Base-by-base conservation (phyloP, 75 land plant species). In the Selaginella moellendorffii region DNA sequence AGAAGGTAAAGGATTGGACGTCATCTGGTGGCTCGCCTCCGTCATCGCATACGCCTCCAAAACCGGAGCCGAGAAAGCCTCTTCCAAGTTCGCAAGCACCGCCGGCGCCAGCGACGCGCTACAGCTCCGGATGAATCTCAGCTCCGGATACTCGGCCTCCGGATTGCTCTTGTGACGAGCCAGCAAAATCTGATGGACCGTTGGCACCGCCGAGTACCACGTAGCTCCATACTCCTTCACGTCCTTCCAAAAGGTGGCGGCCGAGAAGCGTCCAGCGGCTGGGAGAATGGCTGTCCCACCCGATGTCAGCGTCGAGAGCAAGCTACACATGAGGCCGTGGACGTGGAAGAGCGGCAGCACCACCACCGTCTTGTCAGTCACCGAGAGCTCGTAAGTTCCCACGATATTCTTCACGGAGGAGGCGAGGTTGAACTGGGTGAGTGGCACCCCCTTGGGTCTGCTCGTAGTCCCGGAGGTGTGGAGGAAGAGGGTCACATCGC, bases 391-490 rank as follows among this genome's bases (percentile, higher is more conserved):
- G 61, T 93, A 93, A 1, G 83, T 84, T 5, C 78, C 71, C 24
- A 68, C 67, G 31, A 93, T 89, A 66, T 93, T 77, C 60, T 53
- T 22, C 1, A 82, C 75, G 0, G 98, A 93, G 1, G 87, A 65
- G 18, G 81, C 90, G 17, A 92, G 77, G 56, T 92, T 92, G 8
- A 22, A 69, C 78, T 92, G 98, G 17, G 80, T 88, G 56, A 92
- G 58, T 0, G 98, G 98, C 23, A 92, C 98, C 0, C 98, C 98
- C 53, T 92, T 92, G 22, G 98, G 98, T 24, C 90, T 78, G 69
- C 98, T 89, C 2, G 98, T 93, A 12, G 98, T 93, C 2, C 98
- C 98, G 2, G 96, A 89, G 8, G 98, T 93, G 84, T 93, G 98
- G 64, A 93, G 79, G 71, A 93, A 93, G n/a, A 93, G 79, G 30